These are phyloP conservation scores for Dryas octopetala DNA, from an alignment of 306 rosid genomes.

Conservation along the genomic window DNA sequence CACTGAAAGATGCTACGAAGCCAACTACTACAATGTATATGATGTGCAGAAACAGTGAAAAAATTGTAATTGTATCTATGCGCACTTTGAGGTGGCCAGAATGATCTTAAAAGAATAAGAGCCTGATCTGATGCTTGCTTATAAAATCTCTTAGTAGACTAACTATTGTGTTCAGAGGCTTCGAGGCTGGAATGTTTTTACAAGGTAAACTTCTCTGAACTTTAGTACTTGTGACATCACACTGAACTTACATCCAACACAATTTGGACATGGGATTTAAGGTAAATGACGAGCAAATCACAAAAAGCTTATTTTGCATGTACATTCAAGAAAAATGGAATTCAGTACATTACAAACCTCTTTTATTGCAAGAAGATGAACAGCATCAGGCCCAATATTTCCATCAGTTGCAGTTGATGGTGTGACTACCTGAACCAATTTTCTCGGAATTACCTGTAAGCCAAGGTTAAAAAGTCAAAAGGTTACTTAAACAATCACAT, in stretches of 20 bases:
- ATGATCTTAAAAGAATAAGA: not conserved
- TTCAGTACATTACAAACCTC: conserved; percentile 52
- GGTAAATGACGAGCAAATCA: not conserved
- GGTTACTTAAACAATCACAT: not conserved
- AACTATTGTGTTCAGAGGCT: not conserved
- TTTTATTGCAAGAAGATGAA: conserved; percentile 80
- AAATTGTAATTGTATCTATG: not conserved
- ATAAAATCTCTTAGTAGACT: not conserved
- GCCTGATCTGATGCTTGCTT: not conserved
- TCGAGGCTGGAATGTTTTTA: not conserved
- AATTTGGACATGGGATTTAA: not conserved
- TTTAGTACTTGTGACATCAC: not conserved
- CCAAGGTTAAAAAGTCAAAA: conserved; percentile 23
- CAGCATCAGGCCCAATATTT: conserved; percentile 82
- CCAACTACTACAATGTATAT: not conserved
- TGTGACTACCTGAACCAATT: conserved; percentile 78
- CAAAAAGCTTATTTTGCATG: not conserved
- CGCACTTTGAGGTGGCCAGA: not conserved
- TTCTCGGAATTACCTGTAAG: conserved; percentile 67
- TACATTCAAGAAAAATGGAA: not conserved
- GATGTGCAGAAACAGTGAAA: not conserved
- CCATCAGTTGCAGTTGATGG: conserved; percentile 78
- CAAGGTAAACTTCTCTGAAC: not conserved
- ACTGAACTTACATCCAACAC: not conserved
- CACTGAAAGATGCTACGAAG: not conserved